Evolutionary conservation across 2,329 filamentous ascomycete species (phyloP).

Genomic region (Ilyonectria destructans): DNA sequence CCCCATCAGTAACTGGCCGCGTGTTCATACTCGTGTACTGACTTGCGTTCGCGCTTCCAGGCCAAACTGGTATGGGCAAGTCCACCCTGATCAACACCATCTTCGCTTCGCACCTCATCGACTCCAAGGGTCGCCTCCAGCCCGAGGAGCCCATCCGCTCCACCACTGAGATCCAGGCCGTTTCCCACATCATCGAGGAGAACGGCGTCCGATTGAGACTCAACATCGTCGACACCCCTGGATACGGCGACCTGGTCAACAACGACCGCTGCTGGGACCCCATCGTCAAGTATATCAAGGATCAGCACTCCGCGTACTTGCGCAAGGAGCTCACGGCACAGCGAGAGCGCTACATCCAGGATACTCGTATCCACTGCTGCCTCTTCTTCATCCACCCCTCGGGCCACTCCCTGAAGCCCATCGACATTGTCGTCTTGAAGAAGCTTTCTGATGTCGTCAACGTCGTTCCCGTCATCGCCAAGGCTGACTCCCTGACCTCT

Average conservation of each 20-base stretch:
- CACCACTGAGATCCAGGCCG: slow-evolving; percentile 98
- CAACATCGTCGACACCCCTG: slow-evolving; percentile 99
- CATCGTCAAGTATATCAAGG: slow-evolving; percentile 99
- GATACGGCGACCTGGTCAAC: slow-evolving; percentile 99
- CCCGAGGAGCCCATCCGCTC: slow-evolving; percentile 95
- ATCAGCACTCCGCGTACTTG: slow-evolving; percentile 99
- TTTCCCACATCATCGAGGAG: slow-evolving; percentile 99
- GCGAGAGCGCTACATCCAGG: slow-evolving; percentile 98
- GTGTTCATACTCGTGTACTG: slow-evolving; percentile 33
- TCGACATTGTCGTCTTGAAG: slow-evolving; percentile 99
- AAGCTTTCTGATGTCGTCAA: slow-evolving; percentile 99
- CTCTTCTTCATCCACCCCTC: slow-evolving; percentile 99
- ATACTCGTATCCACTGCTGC: slow-evolving; percentile 99
- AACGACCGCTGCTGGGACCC: slow-evolving; percentile 99
- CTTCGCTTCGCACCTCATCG: slow-evolving; percentile 99
- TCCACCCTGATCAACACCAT: slow-evolving; percentile 99
- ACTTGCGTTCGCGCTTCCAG: slow-evolving; percentile 63
- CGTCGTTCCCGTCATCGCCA: slow-evolving; percentile 98
- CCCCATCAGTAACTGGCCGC: slow-evolving; percentile 38
- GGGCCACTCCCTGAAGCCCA: slow-evolving; percentile 97
- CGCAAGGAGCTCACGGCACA: slow-evolving; percentile 99
- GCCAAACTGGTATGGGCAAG: slow-evolving; percentile 98
- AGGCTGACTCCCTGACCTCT: slow-evolving; percentile 95
- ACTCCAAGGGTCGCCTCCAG: slow-evolving; percentile 95
- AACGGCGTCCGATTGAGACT: slow-evolving; percentile 97